Base-by-base conservation (phyloP, 108 stramenopile genomes). In the Nitzschia sp. region DNA sequence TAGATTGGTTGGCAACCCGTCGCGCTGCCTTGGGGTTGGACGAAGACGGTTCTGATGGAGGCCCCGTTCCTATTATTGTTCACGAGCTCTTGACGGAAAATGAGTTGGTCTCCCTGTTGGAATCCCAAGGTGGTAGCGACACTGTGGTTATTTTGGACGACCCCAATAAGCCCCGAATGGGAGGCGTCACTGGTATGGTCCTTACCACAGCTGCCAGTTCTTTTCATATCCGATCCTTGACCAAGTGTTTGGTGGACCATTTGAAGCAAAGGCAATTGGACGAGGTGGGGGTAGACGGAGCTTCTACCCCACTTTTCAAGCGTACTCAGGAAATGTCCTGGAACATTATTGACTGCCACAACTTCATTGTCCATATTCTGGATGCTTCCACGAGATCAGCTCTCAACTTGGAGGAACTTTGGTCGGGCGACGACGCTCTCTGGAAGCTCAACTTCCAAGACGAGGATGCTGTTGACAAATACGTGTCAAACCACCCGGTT, bases 311-410 rank as follows among this genome's bases (percentile, higher is more conserved):
- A 48, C 46, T 48, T 15, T n/a, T 84, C 89, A 74, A 82, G 84
- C 10, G 72, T 57, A 8, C 51, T 34, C 67, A 74, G n/a, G 38
- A 53, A 21, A 34, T 58, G 67, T 54, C 65, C 44, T 94, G 93
- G 93, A 77, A 79, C 42, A 70, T 87, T 2, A 84, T 94, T 14
- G 93, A 94, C 66, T 91, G 90, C 69, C 77, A 74, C 0, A 94
- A 90, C 61, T 87, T 87, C 61, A 77, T 90, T 48, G 89, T 94
- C 14, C 90, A 94, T 55, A 69, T 92, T 15, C 51, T 84, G 63
- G 82, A 84, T 55, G 67, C 59, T 9, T 21, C 22, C 6, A 89
- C 88, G 0, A 71, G 93, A 25, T 41, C 70, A 14, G 68, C 71
- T 51, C 51, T 91, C 17, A 72, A 83, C 41, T 78, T 94, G 63